A percentile compares a stretch with the other conserved stretches of the same genome.
These are phyloP conservation scores for Arthrobotrys entomopaga DNA, from an alignment of 2,329 filamentous ascomycete species.

Conservation along the genomic window DNA sequence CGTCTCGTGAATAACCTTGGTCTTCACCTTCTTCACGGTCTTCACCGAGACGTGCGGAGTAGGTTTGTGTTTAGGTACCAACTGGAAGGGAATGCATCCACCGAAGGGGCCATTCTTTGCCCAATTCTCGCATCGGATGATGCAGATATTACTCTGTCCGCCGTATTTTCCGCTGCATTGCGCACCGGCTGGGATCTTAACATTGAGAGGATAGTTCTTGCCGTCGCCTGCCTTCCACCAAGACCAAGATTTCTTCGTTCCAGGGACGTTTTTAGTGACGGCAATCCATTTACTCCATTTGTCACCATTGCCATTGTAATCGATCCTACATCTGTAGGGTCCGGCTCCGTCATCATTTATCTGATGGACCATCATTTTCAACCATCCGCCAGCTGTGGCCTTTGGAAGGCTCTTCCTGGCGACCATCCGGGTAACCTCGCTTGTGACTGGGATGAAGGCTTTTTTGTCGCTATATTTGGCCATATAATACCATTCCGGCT, in stretches of 20 bases:
- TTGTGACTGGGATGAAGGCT: constrained; percentile 1
- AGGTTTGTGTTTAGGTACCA: neutral
- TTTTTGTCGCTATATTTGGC: constrained; percentile 7
- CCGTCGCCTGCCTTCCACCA: neutral
- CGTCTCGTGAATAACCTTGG: neutral
- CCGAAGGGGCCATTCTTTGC: constrained; percentile 26
- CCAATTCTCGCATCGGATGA: constrained; percentile 31
- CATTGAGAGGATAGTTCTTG: neutral
- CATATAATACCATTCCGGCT: constrained; percentile 23
- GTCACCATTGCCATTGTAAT: neutral
- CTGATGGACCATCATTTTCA: constrained; percentile 10
- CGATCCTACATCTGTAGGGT: constrained; percentile 15
- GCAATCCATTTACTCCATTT: neutral
- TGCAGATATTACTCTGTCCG: constrained; percentile 11
- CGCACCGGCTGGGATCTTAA: neutral
- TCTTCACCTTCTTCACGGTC: neutral
- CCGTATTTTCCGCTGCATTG: constrained; percentile 9
- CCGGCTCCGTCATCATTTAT: constrained; percentile 19
- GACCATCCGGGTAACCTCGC: constrained; percentile 4
- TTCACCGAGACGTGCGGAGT: neutral
- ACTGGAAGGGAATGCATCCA: constrained; percentile 17
- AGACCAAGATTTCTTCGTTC: constrained; percentile 2
- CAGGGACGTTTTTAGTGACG: constrained; percentile 7
- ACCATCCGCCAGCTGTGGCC: constrained; percentile 4
- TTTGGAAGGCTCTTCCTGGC: neutral